Percentiles rank a stretch among this genome's conserved stretches.
phyloP scores from a whole-genome alignment of 768 basidiomycete genomes.

The Lyophyllum decastes region DNA sequence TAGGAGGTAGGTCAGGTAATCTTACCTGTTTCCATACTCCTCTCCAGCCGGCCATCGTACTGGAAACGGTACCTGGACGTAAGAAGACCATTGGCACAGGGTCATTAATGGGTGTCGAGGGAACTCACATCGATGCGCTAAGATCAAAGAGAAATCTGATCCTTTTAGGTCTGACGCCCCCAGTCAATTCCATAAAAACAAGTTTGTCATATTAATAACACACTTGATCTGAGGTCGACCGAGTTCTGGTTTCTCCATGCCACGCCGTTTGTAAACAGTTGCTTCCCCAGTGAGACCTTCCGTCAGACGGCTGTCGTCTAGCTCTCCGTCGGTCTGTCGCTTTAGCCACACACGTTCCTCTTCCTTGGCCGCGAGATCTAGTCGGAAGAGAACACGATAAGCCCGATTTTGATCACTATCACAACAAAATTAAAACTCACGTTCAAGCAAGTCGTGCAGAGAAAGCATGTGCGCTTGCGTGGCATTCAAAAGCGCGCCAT shows the following conservation, averaged over 20 bases:
- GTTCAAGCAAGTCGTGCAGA: constrained; percentile 61
- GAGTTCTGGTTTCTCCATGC: constrained; percentile 69
- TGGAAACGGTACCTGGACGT: constrained; percentile 66
- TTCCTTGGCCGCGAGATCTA: constrained; percentile 68
- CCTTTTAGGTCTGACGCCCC: constrained; percentile 53
- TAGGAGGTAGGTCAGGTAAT: neutral
- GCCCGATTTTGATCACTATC: neutral
- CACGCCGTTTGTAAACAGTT: constrained; percentile 69
- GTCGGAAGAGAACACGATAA: neutral
- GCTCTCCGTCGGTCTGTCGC: constrained; percentile 69
- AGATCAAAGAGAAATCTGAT: constrained; percentile 72
- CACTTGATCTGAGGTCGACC: constrained; percentile 71
- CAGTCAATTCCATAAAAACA: neutral
- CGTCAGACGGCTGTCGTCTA: constrained; percentile 65
- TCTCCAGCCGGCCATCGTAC: constrained; percentile 63
- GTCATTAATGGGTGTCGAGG: neutral
- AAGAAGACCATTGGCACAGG: neutral
- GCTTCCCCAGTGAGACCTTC: constrained; percentile 71
- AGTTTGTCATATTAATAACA: constrained; percentile 1
- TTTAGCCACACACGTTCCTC: constrained; percentile 75
- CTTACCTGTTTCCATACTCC: constrained; percentile 66
- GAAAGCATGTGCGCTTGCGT: constrained; percentile 64
- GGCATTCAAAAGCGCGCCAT: constrained; percentile 49
- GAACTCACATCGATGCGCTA: constrained; percentile 60
- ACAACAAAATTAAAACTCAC: constrained; percentile 37